Base-by-base conservation (phyloP, 805 yeast species). In the Sugiyamaella valdiviana region DNA sequence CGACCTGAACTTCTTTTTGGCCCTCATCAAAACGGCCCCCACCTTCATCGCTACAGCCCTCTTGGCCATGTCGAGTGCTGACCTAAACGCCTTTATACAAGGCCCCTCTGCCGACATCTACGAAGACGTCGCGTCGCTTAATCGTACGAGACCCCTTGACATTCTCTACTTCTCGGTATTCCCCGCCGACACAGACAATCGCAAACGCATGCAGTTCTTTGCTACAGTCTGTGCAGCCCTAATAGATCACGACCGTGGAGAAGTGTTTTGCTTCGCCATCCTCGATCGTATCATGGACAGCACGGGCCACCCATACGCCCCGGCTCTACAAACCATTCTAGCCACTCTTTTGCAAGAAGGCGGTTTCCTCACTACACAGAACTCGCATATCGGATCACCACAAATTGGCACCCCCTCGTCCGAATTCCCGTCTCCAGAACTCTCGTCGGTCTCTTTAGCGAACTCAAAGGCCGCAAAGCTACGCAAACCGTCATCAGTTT, bases 11-110 rank as follows among this genome's bases (percentile, higher is more conserved):
- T 60, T 66, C 9, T 63, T 65, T 42, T 46, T 65, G 49, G 61
- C 66, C 6, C 50, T 63, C 36, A 51, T 65, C 24, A 58, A 66
- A 32, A 56, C 67, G 1, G 61, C 68, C 2, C 68, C 69, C 0
- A 60, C 62, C n/a, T 65, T 65, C 39, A 50, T 65, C 9, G 62
- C 65, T 15, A 52, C 62, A 6, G 57, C 63, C 2, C 45, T 62
- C 12, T 40, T 54, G 2, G 56, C 56, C n/a, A 41, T 65, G 51
- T 39, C 56, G 1, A 35, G 46, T 2, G 16, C 45, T 2, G 64
- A 61, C 22, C 44, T 59, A 7, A 44, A 36, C 6, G 20, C 42
- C 14, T 60, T 62, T 39, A 48, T 53, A 6, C 38, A 19, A 14
- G 37, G 36, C 1, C 14, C 47, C 2, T 24, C 46, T 14, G 20